Evolutionary conservation across 2,329 filamentous ascomycete species (phyloP).

Genomic region (Amesomyces nigricolor): DNA sequence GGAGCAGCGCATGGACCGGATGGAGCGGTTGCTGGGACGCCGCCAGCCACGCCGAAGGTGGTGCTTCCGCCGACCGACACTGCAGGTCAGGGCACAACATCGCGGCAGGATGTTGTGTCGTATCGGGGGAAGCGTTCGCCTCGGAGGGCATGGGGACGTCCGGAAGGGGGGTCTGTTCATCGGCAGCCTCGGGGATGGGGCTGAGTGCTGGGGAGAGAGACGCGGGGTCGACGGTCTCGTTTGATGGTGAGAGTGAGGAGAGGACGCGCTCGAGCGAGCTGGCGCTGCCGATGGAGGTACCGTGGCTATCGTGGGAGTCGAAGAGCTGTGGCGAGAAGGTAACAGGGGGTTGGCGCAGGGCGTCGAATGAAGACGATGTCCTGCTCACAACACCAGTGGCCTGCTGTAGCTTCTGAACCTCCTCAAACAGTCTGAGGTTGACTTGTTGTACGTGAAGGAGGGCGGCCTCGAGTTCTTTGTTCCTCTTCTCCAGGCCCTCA

Average conservation of each 20-base stretch:
- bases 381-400: conserved; percentile 35
- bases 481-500: conserved; percentile 74
- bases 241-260: conserved; percentile 33
- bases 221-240: conserved; percentile 54
- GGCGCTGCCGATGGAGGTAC: conserved; percentile 28
- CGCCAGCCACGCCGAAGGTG: conserved; percentile 38
- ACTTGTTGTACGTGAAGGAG: conserved; percentile 55
- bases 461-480: conserved; percentile 62
- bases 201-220: conserved; percentile 54
- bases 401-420: conserved; percentile 45
- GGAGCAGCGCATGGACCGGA: conserved; percentile 40
- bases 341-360: conserved; percentile 42
- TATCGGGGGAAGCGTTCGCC: conserved; percentile 60
- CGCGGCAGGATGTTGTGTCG: conserved; percentile 99
- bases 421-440: conserved; percentile 44
- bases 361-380: conserved; percentile 39
- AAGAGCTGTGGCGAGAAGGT: conserved; percentile 57
- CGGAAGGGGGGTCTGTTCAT: conserved; percentile 25
- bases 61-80: conserved; percentile 83
- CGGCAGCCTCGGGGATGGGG: conserved; percentile 44
- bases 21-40: conserved; percentile 39
- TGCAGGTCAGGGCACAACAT: conserved; percentile 98
- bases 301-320: conserved; percentile 39
- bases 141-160: conserved; percentile 27
- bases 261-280: conserved; percentile 40